phyloP scores from a whole-genome alignment of 2,329 filamentous ascomycete genomes.

The Corynespora cassiicola region DNA sequence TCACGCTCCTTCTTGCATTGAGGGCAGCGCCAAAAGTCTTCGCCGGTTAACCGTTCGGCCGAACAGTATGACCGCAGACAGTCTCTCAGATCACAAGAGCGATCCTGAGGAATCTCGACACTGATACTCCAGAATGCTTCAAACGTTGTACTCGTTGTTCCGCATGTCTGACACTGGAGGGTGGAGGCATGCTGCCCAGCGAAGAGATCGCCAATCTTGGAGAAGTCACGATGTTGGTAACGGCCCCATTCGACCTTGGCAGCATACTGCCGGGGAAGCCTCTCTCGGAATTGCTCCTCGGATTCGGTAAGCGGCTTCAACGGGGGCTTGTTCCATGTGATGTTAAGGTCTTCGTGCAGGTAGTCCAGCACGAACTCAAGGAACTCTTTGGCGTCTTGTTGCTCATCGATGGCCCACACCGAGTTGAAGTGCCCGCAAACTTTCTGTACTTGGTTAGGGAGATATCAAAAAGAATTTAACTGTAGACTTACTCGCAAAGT shows the following conservation, averaged over 20 bases:
- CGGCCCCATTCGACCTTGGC: slow-evolving; percentile 76
- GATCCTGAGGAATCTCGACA: slow-evolving; percentile 71
- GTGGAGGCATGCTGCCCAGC: slow-evolving; percentile 72
- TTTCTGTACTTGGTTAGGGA: slow-evolving; percentile 49
- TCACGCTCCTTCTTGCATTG: slow-evolving; percentile 72
- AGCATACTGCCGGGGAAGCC: slow-evolving; percentile 67
- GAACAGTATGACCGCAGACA: slow-evolving; percentile 74
- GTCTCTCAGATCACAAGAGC: slow-evolving; percentile 67
- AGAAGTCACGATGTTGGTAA: slow-evolving; percentile 72
- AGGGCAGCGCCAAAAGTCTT: slow-evolving; percentile 75
- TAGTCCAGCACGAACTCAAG: slow-evolving; percentile 81
- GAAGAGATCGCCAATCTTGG: slow-evolving; percentile 81
- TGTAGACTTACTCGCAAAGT: slow-evolving; percentile 49
- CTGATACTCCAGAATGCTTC: slow-evolving; percentile 75
- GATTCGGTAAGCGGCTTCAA: slow-evolving; percentile 64
- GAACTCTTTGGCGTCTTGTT: slow-evolving; percentile 94
- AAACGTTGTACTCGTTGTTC: slow-evolving; percentile 69
- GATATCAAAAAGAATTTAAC: not conserved
- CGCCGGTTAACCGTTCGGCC: slow-evolving; percentile 71
- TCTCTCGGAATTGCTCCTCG: slow-evolving; percentile 67
- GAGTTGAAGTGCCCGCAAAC: slow-evolving; percentile 70
- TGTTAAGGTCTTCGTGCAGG: slow-evolving; percentile 86
- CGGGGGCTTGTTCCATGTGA: slow-evolving; percentile 65
- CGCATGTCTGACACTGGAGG: slow-evolving; percentile 67
- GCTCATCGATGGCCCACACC: slow-evolving; percentile 74